Conservation (phyloP, 1,284 basidiomycete genomes). For the Pulveroboletus sp. region DNA sequence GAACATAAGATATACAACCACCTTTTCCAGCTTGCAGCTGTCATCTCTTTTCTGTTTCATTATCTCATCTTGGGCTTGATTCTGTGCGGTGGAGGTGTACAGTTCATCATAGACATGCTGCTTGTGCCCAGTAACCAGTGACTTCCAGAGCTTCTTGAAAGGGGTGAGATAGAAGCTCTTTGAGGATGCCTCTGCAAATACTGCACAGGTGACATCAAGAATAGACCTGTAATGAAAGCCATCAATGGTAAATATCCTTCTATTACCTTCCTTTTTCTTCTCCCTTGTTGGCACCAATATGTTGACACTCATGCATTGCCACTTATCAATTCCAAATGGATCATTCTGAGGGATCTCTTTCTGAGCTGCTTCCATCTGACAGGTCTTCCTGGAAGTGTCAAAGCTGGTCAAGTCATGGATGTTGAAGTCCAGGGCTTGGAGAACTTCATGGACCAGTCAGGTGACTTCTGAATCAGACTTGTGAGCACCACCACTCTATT, state of each 20-base stretch:
- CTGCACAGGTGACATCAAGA: neutral
- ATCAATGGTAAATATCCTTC: neutral
- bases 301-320: neutral
- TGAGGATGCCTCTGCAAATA: neutral
- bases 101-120: slow-evolving; percentile 4
- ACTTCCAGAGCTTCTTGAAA: slow-evolving; percentile 6
- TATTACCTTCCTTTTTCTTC: neutral
- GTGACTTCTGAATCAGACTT: neutral
- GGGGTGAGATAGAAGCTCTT: slow-evolving; percentile 2
- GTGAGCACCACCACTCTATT: neutral
- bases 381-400: neutral
- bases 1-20: slow-evolving; percentile 28
- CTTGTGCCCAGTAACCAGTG: neutral
- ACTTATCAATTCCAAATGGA: neutral
- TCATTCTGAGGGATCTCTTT: neutral
- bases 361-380: neutral
- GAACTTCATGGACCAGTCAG: neutral
- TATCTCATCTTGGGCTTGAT: slow-evolving; percentile 18
- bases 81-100: slow-evolving; percentile 3
- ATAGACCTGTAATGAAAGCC: neutral
- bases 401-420: neutral
- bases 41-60: slow-evolving; percentile 11
- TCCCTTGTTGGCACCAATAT: slow-evolving; percentile 1
- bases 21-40: neutral
- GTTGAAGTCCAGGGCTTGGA: neutral